A percentile compares a stretch with the other conserved stretches of the same genome.
Evolutionary conservation across 2,329 filamentous ascomycete species (phyloP).

Genomic region (Pseudogymnoascus sp.): DNA sequence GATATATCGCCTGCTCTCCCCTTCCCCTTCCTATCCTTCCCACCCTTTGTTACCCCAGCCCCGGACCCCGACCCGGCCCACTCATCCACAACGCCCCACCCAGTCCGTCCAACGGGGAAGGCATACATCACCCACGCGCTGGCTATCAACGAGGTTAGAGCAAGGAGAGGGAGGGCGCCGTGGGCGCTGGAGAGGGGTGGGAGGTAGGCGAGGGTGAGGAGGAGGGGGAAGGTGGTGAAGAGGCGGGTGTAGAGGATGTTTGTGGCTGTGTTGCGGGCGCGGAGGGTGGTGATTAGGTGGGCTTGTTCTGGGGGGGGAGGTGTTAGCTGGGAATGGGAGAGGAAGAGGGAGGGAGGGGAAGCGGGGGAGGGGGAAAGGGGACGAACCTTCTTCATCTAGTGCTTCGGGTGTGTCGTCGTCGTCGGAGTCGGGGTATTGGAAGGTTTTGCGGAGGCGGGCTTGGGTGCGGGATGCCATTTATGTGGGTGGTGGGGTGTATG

Average conservation of each 20-base stretch:
- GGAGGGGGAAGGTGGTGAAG: constrained; percentile 52
- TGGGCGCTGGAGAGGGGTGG: constrained; percentile 34
- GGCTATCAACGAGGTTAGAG: constrained; percentile 52
- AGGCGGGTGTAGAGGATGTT: constrained; percentile 49
- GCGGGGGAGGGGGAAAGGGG: background rate
- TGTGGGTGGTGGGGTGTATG: background rate
- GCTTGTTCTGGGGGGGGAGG: constrained; percentile 48
- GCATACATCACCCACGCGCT: constrained; percentile 53
- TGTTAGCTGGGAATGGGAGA: constrained; percentile 21
- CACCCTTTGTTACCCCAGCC: background rate
- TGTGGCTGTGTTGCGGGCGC: constrained; percentile 41
- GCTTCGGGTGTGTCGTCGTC: constrained; percentile 46
- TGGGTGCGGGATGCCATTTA: constrained; percentile 26
- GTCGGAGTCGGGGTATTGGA: constrained; percentile 62
- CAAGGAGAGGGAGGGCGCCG: constrained; percentile 39
- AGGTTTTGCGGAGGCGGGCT: constrained; percentile 64
- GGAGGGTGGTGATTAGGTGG: constrained; percentile 47
- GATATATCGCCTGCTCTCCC: background rate
- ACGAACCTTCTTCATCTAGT: constrained; percentile 65
- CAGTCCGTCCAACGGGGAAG: constrained; percentile 46
- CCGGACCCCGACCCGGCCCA: constrained; percentile 15
- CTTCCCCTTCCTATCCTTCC: constrained; percentile 15
- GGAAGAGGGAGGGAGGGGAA: background rate
- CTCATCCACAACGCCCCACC: constrained; percentile 45
- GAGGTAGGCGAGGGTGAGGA: constrained; percentile 48